Evolutionary conservation across 805 yeast species (phyloP), one percentile per base, ranked within the genome.

Genomic region (Ogataea zsoltii): DNA sequence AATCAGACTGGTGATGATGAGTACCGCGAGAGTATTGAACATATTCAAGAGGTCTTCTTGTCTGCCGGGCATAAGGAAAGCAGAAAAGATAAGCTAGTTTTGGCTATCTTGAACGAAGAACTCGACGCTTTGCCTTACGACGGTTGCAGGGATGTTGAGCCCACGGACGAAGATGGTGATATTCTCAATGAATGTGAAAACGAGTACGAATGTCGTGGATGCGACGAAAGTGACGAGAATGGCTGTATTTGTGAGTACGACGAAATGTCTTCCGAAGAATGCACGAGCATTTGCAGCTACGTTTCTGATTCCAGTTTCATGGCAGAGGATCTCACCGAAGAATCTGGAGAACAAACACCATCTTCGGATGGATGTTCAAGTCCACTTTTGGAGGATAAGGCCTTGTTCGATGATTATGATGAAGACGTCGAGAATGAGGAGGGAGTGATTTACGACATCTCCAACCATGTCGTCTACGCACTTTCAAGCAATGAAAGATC

Each of bases 271-370:
- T 16, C 18, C 16, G 33, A 31, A 14, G 18, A 31, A 5, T n/a
- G 33, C 18, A 31, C 33, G 10, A 37, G 32, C 25, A 37, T 21
- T 13, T 37, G 40, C 29, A 37, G 40, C 26, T 37, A 16, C 11
- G n/a, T 32, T 4, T 37, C 40, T 15, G 40, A 28, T 16, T 37
- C 40, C 9, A 26, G 40, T 25, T 11, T 4, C 23, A 37, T 37
- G 29, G 32, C 29, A 6, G 25, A 16, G 6, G 40, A 37, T 26
- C 15, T 2, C 17, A 10, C 26, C 6, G 32, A 17, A 21, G 25
- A 37, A 2, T 4, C 9, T 35, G 38, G n/a, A 3, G 31, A 25
- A 3, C 30, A 6, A 4, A 9, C 18, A 2, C 23, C 19, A 10
- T 15, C 15, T n/a, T 23, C 19, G 4, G 31, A 4, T 5, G 33